These are phyloP conservation scores for Rhodotorula graminis DNA, from an alignment of 768 basidiomycete species.

Conservation along the genomic window DNA sequence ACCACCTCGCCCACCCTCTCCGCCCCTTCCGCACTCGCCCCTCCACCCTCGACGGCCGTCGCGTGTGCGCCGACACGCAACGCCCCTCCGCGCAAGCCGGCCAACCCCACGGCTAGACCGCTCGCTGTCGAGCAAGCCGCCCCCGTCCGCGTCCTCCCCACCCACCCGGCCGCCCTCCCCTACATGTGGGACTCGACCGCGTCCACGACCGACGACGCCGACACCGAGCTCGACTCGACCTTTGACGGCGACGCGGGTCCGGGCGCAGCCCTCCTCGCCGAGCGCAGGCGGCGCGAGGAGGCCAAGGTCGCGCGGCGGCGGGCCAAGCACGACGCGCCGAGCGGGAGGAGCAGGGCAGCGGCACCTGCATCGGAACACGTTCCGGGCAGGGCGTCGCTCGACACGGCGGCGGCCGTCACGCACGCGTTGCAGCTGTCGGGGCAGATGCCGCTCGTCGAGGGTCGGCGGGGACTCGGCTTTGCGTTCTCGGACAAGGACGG, in stretches of 20 bases:
- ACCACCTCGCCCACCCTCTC: neutral
- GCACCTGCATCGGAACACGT: neutral
- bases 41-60: neutral
- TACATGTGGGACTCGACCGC: slow-evolving; percentile 19
- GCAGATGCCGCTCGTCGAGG: neutral
- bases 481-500: neutral
- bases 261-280: slow-evolving; percentile 1
- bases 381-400: no score
- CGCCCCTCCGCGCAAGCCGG: no score
- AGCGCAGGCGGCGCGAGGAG: neutral
- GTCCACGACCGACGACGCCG: slow-evolving; percentile 13
- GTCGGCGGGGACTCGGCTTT: slow-evolving; percentile 13
- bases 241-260: neutral
- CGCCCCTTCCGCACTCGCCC: neutral
- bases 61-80: neutral
- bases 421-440: neutral
- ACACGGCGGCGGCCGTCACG: neutral
- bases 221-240: neutral
- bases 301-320: neutral
- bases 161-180: slow-evolving; percentile 10
- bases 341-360: neutral
- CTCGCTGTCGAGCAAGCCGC: no score
- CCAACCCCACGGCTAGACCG: no score
- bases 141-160: slow-evolving; percentile 1
- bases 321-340: neutral